Evolutionary conservation across 2,329 filamentous ascomycete species (phyloP), one percentile per base, ranked within the genome.

Genomic region (Exophiala aquamarina): DNA sequence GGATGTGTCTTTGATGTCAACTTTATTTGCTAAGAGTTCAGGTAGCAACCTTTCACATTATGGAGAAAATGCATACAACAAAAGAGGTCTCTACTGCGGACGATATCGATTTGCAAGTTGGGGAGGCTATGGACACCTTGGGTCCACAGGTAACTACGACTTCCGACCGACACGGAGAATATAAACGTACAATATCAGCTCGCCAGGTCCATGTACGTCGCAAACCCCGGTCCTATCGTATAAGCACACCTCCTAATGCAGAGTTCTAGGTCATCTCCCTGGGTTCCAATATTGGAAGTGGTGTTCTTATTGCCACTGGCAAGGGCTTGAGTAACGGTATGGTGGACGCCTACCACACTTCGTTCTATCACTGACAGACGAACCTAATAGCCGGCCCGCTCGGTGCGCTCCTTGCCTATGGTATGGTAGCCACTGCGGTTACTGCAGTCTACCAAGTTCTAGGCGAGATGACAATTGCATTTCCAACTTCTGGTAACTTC

Each of bases 401-500:
- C 9, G 56, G 56, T 14, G 57, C 69, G 41, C 38, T 70, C 33
- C 39, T 70, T 11, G 67, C 60, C 2, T 70, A 64, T 44, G 52
- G 50, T 3, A 32, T 64, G 4, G 57, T 62, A 14, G 61, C 59
- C 40, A 46, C 59, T 4, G 62, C 61, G 45, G 62, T 67, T 4
- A 65, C 59, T 57, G 63, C 61, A 11, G 60, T 64, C 11, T 55
- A 67, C 2, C 59, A 67, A 32, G 37, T 31, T 13, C 26, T 50
- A 20, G 57, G 56, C 6, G 67, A 69, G 44, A 68, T 70, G 66
- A 67, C 66, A 1, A 66, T 70, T 35, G 60, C 62, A 4, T 68
- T 69, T 38, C 66, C 66, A 2, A 61, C 60, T 2, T 66, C 66
- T 15, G 65, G 66, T 2, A 69, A 67, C 43, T 68, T 62, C 47